These are phyloP conservation scores for Rhododendron molle DNA, from an alignment of 148 eudicot genomes.

Conservation along the genomic window DNA sequence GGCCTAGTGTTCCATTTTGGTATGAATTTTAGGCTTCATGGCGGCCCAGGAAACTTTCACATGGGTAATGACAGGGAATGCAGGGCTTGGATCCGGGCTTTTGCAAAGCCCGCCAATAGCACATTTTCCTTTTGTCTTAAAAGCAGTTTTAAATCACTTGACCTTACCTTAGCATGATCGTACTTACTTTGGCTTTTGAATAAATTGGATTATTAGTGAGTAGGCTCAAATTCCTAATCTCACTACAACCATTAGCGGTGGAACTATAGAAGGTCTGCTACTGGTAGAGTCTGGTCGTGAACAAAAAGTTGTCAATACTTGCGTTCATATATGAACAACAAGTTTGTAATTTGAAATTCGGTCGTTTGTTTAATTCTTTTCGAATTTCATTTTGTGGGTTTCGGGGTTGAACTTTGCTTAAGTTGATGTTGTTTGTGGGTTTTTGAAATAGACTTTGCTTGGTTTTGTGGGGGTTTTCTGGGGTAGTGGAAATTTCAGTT, in stretches of 20 bases:
- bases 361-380: not conserved
- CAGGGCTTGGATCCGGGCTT: not conserved
- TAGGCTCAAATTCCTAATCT: not conserved
- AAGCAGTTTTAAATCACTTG: not conserved
- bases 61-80: not conserved
- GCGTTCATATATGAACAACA: not conserved
- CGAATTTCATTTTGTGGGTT: not conserved
- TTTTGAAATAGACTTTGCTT: not conserved
- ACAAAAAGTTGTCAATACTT: not conserved
- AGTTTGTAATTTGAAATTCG: not conserved
- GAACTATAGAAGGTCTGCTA: not conserved
- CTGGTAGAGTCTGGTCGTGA: not conserved
- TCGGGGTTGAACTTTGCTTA: not conserved
- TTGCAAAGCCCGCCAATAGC: not conserved
- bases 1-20: not conserved
- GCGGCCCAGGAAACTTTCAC: not conserved
- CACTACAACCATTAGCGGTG: not conserved
- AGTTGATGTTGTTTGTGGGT: not conserved
- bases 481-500: not conserved
- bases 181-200: not conserved
- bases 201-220: too few species aligned
- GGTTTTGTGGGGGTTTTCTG: not conserved
- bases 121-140: too few species aligned
- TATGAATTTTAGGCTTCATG: not conserved
- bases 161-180: not conserved